Evolutionary conservation across 1,139 yeast genomes (phyloP).

Genomic region (Saccharomyces hybrid): DNA sequence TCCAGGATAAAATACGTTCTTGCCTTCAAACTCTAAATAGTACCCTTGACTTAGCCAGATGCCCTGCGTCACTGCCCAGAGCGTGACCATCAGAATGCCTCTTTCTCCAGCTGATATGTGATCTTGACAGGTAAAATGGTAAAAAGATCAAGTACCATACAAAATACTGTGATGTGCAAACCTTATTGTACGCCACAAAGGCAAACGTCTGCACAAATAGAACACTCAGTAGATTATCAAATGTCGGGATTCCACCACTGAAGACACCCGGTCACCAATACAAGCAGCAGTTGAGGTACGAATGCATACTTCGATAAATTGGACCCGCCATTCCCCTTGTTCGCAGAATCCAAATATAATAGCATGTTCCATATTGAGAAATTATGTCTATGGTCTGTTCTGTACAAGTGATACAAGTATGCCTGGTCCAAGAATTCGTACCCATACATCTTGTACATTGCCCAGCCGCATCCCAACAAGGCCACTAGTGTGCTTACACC

Average conservation of each 20-base stretch:
- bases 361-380: constrained; percentile 80
- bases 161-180: constrained; percentile 88
- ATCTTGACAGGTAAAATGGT: constrained; percentile 57
- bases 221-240: constrained; percentile 40
- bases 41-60: constrained; percentile 77
- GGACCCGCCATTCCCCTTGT: constrained; percentile 11
- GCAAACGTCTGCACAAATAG: constrained; percentile 83
- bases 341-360: constrained; percentile 57
- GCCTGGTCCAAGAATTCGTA: constrained; percentile 69
- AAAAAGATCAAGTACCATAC: constrained; percentile 84
- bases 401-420: constrained; percentile 69
- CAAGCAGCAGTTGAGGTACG: constrained; percentile 64
- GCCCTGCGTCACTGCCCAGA: constrained; percentile 71
- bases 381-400: constrained; percentile 91
- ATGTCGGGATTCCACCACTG: constrained; percentile 14
- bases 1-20: constrained; percentile 53
- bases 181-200: constrained; percentile 87
- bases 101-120: constrained; percentile 24
- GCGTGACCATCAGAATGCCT: constrained; percentile 37
- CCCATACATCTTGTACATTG: constrained; percentile 66
- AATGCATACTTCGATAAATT: constrained; percentile 51
- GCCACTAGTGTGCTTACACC: constrained; percentile 37
- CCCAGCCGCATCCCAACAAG: constrained; percentile 17
- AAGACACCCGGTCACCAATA: constrained; percentile 12
- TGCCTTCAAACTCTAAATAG: constrained; percentile 72